These are phyloP conservation scores for Prunella vulgaris DNA, from an alignment of 257 asterid species.

Conservation along the genomic window DNA sequence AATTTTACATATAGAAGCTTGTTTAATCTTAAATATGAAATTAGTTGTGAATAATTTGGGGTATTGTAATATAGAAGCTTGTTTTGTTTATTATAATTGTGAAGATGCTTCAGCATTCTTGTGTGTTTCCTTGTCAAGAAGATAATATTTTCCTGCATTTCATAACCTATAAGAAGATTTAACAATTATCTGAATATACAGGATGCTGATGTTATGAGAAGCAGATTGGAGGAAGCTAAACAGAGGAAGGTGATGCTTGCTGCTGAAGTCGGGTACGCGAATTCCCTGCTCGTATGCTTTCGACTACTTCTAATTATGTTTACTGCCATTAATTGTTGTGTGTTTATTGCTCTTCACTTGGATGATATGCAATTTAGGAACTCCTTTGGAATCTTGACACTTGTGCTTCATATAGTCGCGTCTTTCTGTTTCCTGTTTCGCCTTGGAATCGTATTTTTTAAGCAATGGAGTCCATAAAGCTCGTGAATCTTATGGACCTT, in stretches of 20 bases:
- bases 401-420: conserved; percentile 4
- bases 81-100: neutral
- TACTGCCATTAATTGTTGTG: neutral
- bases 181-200: conserved; percentile 18
- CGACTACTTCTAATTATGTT: neutral
- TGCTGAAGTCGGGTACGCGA: conserved; percentile 82
- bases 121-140: neutral
- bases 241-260: conserved; percentile 49
- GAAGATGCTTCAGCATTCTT: neutral
- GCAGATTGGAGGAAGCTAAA: conserved; percentile 45
- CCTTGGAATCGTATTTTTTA: no score
- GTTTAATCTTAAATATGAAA: neutral
- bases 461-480: neutral
- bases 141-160: neutral
- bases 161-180: neutral
- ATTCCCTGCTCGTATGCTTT: neutral
- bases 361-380: neutral
- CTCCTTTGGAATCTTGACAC: neutral
- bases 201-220: conserved; percentile 52
- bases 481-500: neutral
- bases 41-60: neutral
- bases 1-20: neutral
- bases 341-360: neutral
- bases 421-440: no score
- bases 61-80: neutral